Evolutionary conservation across 1,139 yeast genomes (phyloP), one percentile per base, ranked within the genome.

Genomic region (Hansenula lynferdii): DNA sequence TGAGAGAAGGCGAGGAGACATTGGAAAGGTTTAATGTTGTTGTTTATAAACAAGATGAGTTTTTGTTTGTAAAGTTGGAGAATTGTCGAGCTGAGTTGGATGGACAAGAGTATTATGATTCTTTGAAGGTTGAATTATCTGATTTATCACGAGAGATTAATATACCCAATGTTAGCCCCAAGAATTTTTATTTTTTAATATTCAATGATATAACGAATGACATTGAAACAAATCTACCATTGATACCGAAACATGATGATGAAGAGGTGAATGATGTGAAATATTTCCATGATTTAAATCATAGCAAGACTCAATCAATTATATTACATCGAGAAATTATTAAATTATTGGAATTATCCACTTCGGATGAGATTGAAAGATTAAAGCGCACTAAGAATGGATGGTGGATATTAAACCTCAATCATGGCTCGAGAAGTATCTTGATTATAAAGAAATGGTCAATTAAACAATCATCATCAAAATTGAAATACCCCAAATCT

Each of bases 371-470:
- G 12, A 40, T 35, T n/a, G 57, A 53, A 29, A 47, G 39, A 27
- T 37, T 53, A n/a, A 39, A 38, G 19, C 36, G 48, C 8, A 45
- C 47, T 6, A 40, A 40, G 20, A 48, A 49, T 34, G 53, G 53
- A 1, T 53, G 56, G 56, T 53, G 56, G 55, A 40, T 49, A 8
- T 50, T 44, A 35, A 41, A 41, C 23, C 21, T 36, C 6, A 30
- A 35, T 6, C 36, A 36, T 5, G 27, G 25, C 0, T 16, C 16
- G 4, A 44, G 45, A 12, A 37, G 36, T 6, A 38, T 49, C 5
- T 34, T 48, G 26, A 48, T 52, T 3, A n/a, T 51, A 8, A 50
- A 49, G 34, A 51, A 41, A 35, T 37, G 47, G 44, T 18, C 27
- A 30, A 28, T n/a, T n/a, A n/a, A n/a, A n/a, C n/a, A n/a, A 36